A percentile compares a stretch with the other conserved stretches of the same genome.
Evolutionary conservation across 345 rosid genomes (phyloP).

Genomic region (Linum usitatissimum): DNA sequence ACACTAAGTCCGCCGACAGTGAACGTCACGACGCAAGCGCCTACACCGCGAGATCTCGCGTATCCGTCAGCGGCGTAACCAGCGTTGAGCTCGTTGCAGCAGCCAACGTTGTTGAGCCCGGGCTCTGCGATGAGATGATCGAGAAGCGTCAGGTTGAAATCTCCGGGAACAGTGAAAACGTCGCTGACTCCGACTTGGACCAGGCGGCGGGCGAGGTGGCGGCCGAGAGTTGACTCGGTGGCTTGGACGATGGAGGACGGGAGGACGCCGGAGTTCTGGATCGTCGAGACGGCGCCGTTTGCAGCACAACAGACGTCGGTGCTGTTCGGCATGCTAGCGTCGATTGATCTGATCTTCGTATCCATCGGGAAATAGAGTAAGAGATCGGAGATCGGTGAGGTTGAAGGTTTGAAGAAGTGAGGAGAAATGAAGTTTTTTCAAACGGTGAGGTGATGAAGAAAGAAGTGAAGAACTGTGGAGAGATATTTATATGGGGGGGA

Average conservation of each 20-base stretch:
- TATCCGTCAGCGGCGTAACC: slow-evolving; percentile 82
- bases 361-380: slow-evolving; percentile 18
- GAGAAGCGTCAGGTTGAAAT: slow-evolving; percentile 68
- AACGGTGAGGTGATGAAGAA: too few relatives aligned
- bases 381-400: slow-evolving; percentile 10
- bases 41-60: slow-evolving; percentile 63
- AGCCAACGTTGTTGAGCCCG: slow-evolving; percentile 46
- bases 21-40: slow-evolving; percentile 79
- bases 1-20: slow-evolving; percentile 76
- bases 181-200: slow-evolving; percentile 45
- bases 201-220: slow-evolving; percentile 60
- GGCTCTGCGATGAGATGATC: slow-evolving; percentile 73
- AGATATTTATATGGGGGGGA: too few relatives aligned
- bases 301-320: slow-evolving; percentile 31
- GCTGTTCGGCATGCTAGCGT: slow-evolving; percentile 26
- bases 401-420: not conserved
- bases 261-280: slow-evolving; percentile 16
- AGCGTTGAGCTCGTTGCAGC: slow-evolving; percentile 81
- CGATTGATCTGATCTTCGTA: slow-evolving; percentile 38
- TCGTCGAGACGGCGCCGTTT: slow-evolving; percentile 27
- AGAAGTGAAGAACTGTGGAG: too few relatives aligned
- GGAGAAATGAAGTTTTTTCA: not conserved
- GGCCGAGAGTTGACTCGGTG: slow-evolving; percentile 45
- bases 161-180: slow-evolving; percentile 66
- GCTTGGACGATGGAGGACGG: slow-evolving; percentile 19